Percentiles rank a stretch among this genome's conserved stretches.
These are phyloP conservation scores for Sechiopsis laciniata DNA, from an alignment of 306 rosid species.

Conservation along the genomic window DNA sequence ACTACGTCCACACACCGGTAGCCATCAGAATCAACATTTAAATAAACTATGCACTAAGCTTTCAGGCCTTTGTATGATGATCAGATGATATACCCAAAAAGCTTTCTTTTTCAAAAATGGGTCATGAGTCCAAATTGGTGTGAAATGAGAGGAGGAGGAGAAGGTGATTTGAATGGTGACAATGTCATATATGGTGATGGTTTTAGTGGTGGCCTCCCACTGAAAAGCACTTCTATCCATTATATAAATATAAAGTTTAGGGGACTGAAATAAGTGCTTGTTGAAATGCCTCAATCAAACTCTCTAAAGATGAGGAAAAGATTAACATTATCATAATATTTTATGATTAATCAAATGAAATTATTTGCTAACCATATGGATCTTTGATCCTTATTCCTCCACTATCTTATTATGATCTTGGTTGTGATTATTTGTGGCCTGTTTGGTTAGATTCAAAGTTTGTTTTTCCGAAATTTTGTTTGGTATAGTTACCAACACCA, in stretches of 20 bases:
- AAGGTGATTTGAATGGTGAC: background rate
- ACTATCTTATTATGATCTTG: background rate
- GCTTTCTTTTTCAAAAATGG: background rate
- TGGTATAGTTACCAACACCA: background rate
- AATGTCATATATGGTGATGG: background rate
- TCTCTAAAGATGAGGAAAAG: background rate
- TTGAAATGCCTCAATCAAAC: constrained; percentile 1
- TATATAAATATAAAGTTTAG: background rate
- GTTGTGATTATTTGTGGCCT: background rate
- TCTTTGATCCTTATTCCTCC: background rate
- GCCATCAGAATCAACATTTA: background rate
- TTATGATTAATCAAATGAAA: background rate
- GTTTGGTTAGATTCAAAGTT: background rate
- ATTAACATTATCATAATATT: background rate
- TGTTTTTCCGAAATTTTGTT: background rate
- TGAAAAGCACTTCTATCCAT: background rate
- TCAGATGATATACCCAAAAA: background rate
- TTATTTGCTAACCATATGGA: background rate
- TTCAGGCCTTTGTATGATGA: background rate
- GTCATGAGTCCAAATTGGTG: background rate
- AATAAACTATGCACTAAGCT: background rate
- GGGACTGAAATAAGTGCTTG: background rate
- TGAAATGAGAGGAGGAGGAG: constrained; percentile 2
- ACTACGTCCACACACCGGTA: background rate
- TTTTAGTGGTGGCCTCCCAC: constrained; percentile 6